Conservation (phyloP, 2,329 filamentous ascomycete genomes). For the Colletotrichum costaricense region DNA sequence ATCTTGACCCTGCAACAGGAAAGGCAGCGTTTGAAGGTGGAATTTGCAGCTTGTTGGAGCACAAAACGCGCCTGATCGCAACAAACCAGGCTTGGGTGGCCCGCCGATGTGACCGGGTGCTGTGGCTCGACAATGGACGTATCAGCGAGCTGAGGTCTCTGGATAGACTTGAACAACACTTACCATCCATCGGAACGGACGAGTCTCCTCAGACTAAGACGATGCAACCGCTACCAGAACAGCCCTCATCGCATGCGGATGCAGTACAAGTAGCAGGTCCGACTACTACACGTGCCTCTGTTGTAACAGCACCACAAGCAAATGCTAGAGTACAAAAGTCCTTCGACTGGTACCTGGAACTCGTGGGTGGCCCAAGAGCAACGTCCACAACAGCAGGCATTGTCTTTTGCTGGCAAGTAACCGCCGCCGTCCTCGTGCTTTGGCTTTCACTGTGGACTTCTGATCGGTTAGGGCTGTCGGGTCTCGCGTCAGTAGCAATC, state of each 20-base stretch:
- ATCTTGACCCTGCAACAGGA: background rate
- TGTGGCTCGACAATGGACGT: slow-evolving; percentile 3
- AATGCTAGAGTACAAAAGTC: background rate
- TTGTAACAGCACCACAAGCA: too few relatives aligned
- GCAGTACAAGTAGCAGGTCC: too few relatives aligned
- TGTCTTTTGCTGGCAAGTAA: background rate
- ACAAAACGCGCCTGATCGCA: background rate
- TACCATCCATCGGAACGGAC: background rate
- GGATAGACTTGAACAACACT: background rate
- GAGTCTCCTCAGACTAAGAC: background rate
- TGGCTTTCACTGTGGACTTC: slow-evolving; percentile 3
- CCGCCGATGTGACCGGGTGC: background rate
- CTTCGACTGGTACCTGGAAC: background rate
- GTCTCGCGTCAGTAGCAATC: background rate
- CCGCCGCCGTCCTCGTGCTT: background rate
- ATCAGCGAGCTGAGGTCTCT: background rate
- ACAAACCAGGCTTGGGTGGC: slow-evolving; percentile 3
- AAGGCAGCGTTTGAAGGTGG: background rate
- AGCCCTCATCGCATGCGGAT: background rate
- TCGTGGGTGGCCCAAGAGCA: background rate
- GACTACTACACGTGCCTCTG: too few relatives aligned
- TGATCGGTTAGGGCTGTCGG: background rate
- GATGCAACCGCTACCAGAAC: background rate
- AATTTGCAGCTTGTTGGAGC: background rate
- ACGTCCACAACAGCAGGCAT: background rate